A percentile compares a stretch with the other conserved stretches of the same genome.
phyloP scores from a whole-genome alignment of 495 filamentous ascomycete species.

The Trichoderma asperelloides region DNA sequence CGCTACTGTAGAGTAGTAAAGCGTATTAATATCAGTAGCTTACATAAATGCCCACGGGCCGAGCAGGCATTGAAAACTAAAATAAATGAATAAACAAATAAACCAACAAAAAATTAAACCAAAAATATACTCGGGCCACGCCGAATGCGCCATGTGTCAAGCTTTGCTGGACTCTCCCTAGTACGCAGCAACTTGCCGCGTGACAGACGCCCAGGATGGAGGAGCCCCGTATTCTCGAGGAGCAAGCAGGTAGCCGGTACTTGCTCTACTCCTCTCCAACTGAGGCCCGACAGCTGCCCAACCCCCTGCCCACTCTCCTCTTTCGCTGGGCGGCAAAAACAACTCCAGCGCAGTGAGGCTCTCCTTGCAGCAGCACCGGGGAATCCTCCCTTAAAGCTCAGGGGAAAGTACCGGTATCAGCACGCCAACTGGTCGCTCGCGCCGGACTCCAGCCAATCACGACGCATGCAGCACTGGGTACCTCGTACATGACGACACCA shows the following conservation, averaged over 20 bases:
- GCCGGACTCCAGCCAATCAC: background rate
- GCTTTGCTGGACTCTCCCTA: background rate
- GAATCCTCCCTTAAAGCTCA: background rate
- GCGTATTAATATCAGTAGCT: no score
- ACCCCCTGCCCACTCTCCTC: background rate
- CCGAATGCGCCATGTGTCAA: background rate
- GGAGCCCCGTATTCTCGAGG: background rate
- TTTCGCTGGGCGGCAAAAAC: background rate
- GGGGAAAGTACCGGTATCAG: background rate
- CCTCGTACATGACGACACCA: no score
- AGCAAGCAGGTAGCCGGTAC: background rate
- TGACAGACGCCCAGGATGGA: background rate
- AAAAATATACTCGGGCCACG: background rate
- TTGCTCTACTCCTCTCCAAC: background rate
- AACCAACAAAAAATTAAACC: no score
- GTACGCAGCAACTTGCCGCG: background rate
- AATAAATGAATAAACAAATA: no score
- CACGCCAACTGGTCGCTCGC: background rate
- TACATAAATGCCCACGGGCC: no score
- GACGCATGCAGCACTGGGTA: no score
- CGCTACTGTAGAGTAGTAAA: no score
- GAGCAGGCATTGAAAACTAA: no score
- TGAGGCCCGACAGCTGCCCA: background rate
- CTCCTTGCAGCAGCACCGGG: background rate
- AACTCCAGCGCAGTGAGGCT: no score